A percentile compares a stretch with the other conserved stretches of the same genome.
Conservation (phyloP, 108 stramenopile species). For the Fistulifera solaris region DNA sequence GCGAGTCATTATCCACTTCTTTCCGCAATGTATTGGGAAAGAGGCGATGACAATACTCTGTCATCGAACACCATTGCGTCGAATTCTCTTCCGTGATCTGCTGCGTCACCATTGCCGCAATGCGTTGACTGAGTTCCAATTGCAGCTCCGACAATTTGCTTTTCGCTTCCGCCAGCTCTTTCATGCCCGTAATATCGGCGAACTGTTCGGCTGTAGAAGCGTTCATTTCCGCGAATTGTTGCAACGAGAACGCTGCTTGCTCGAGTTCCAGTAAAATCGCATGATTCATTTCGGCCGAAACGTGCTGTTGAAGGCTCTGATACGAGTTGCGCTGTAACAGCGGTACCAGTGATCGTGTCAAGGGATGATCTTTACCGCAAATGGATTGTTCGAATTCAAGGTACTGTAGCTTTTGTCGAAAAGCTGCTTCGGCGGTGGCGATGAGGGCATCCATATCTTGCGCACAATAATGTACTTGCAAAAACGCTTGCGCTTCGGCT, state of each 20-base stretch:
- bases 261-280: not conserved
- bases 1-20: not conserved
- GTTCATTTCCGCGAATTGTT: conserved; percentile 3
- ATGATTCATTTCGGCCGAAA: no score
- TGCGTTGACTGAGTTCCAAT: conserved; percentile 18
- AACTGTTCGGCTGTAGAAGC: conserved; percentile 5
- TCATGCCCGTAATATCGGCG: not conserved
- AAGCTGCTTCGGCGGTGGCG: conserved; percentile 3
- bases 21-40: not conserved
- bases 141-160: conserved; percentile 22
- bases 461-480: conserved; percentile 14
- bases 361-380: not conserved
- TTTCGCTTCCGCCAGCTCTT: conserved; percentile 14
- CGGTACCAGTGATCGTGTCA: not conserved
- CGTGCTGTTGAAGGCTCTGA: not conserved
- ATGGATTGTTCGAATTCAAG: conserved; percentile 3
- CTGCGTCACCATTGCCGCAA: conserved; percentile 13
- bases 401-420: not conserved
- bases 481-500: conserved; percentile 22
- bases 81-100: not conserved
- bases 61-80: conserved; percentile 5
- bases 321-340: conserved; percentile 2
- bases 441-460: conserved; percentile 28
- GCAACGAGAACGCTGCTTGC: conserved; percentile 1
- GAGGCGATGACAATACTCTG: not conserved